Conservation (phyloP, 163 green algal genomes). For the Chlorella variabilis region DNA sequence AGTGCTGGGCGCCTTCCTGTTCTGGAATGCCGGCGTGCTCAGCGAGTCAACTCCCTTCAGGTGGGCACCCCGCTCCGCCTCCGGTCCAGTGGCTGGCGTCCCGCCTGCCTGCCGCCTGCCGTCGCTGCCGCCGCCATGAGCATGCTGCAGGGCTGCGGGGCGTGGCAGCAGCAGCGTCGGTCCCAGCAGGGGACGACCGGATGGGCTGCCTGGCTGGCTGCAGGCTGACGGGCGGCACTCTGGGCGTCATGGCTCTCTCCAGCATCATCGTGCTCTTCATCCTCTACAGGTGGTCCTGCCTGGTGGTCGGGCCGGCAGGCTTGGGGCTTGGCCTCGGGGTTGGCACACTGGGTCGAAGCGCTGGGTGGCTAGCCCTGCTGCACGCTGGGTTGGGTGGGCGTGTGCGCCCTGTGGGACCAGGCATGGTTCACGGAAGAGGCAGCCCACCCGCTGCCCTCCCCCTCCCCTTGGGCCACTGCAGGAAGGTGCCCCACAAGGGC, state of each 20-base stretch:
- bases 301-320: not conserved
- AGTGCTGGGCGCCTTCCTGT: slow-evolving; percentile 42
- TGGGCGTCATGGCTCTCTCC: slow-evolving; percentile 59
- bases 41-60: slow-evolving; percentile 53
- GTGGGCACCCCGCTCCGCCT: not conserved
- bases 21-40: slow-evolving; percentile 50
- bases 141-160: too few relatives aligned
- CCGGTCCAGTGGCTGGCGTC: too few relatives aligned
- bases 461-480: slow-evolving; percentile 7
- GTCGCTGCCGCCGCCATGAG: too few relatives aligned
- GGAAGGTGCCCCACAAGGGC: slow-evolving; percentile 59
- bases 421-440: too few relatives aligned
- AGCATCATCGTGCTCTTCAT: slow-evolving; percentile 61
- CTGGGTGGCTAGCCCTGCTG: too few relatives aligned
- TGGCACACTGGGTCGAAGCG: not conserved
- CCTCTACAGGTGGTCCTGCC: slow-evolving; percentile 45
- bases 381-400: too few relatives aligned
- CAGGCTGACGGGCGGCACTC: slow-evolving; percentile 56
- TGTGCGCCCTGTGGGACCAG: too few relatives aligned
- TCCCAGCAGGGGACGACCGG: too few relatives aligned
- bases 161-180: too few relatives aligned
- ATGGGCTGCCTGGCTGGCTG: too few relatives aligned
- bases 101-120: not conserved
- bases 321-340: not conserved
- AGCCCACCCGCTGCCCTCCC: too few relatives aligned